Conservation (phyloP, 352 stramenopile species). For the Phytophthora pluvialis region DNA sequence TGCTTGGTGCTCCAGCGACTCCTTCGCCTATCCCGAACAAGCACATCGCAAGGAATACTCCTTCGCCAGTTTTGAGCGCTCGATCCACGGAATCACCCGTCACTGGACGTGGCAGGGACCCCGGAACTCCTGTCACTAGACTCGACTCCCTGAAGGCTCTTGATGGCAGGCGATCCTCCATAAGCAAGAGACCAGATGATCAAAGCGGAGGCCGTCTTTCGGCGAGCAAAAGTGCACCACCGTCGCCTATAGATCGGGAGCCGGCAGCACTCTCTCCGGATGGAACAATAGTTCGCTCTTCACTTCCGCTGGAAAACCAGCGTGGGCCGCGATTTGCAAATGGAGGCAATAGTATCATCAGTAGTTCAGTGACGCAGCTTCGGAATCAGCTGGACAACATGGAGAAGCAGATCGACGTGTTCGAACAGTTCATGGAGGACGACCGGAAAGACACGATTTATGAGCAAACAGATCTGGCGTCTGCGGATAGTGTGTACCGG, state of each 20-base stretch:
- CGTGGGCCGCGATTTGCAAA: slow-evolving; percentile 27
- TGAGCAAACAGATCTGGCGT: slow-evolving; percentile 78
- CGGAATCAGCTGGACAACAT: slow-evolving; percentile 88
- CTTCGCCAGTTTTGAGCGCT: slow-evolving; percentile 37
- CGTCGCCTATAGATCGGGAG: slow-evolving; percentile 57
- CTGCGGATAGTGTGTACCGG: slow-evolving; percentile 71
- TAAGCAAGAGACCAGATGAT: slow-evolving; percentile 27
- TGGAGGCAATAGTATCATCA: slow-evolving; percentile 65
- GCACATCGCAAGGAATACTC: slow-evolving; percentile 39
- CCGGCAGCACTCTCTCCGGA: slow-evolving; percentile 39
- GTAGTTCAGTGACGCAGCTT: slow-evolving; percentile 74
- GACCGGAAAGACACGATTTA: slow-evolving; percentile 89
- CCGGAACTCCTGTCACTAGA: slow-evolving; percentile 36
- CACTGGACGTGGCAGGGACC: slow-evolving; percentile 20
- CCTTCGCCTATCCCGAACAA: slow-evolving; percentile 37
- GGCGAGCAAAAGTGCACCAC: slow-evolving; percentile 60
- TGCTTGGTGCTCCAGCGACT: slow-evolving; percentile 27
- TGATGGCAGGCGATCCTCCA: slow-evolving; percentile 30
- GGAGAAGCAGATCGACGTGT: slow-evolving; percentile 90
- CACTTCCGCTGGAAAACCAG: slow-evolving; percentile 37
- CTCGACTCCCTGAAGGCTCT: slow-evolving; percentile 43
- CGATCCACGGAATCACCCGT: slow-evolving; percentile 37
- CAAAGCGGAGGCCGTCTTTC: slow-evolving; percentile 28
- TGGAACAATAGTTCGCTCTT: slow-evolving; percentile 33
- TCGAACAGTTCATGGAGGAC: slow-evolving; percentile 89